phyloP scores from a whole-genome alignment of 352 stramenopile species.

The Phytophthora boehmeriae region DNA sequence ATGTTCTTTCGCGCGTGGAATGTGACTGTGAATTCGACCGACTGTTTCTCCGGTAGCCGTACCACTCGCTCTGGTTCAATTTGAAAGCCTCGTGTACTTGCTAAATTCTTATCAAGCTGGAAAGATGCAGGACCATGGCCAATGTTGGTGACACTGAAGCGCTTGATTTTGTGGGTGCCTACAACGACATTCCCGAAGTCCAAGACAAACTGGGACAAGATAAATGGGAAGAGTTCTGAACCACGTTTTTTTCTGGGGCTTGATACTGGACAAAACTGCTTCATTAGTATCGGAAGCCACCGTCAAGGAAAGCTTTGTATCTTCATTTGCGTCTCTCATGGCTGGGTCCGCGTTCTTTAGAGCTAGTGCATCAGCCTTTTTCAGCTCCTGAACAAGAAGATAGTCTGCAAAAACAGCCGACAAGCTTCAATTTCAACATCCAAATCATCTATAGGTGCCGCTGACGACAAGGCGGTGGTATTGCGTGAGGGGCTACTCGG shows the following conservation, averaged over 20 bases:
- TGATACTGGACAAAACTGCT: slow-evolving; percentile 17
- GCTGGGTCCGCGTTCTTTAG: slow-evolving; percentile 19
- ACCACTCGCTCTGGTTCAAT: slow-evolving; percentile 95
- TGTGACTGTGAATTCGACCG: slow-evolving; percentile 90
- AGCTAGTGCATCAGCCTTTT: slow-evolving; percentile 24
- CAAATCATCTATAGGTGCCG: slow-evolving; percentile 55
- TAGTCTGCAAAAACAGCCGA: slow-evolving; percentile 90
- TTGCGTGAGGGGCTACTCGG: slow-evolving; percentile 26
- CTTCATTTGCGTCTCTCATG: slow-evolving; percentile 16
- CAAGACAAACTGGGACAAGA: slow-evolving; percentile 90
- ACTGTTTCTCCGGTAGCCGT: slow-evolving; percentile 89
- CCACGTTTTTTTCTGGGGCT: slow-evolving; percentile 34
- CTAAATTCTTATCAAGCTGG: slow-evolving; percentile 92
- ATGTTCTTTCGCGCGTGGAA: slow-evolving; percentile 91
- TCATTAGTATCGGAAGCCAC: slow-evolving; percentile 9
- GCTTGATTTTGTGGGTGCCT: slow-evolving; percentile 91
- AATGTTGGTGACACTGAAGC: slow-evolving; percentile 94
- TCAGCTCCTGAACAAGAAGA: slow-evolving; percentile 59
- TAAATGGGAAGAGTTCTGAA: slow-evolving; percentile 65
- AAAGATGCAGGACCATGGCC: slow-evolving; percentile 86
- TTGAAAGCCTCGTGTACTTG: slow-evolving; percentile 86
- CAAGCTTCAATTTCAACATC: slow-evolving; percentile 86
- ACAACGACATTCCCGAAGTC: slow-evolving; percentile 96
- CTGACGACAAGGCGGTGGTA: slow-evolving; percentile 18
- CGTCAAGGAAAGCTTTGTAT: slow-evolving; percentile 5